A percentile compares a stretch with the other conserved stretches of the same genome.
Evolutionary conservation across 768 basidiomycete genomes (phyloP).

Genomic region (Lactifluus pinguis): DNA sequence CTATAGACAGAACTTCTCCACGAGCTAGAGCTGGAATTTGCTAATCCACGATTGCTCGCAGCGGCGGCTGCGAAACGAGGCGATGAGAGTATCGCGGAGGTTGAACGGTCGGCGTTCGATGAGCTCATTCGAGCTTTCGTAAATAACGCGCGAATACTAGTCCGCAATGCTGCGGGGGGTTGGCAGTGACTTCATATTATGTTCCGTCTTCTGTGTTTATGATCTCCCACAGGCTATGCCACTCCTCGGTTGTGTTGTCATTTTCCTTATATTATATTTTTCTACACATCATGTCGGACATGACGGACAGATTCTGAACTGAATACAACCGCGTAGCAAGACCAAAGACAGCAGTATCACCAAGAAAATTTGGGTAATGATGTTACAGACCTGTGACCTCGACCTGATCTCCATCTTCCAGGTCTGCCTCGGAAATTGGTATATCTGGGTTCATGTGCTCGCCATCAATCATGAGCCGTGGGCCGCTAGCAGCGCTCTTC

Average conservation of each 20-base stretch:
- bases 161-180: slow-evolving; percentile 59
- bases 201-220: background rate
- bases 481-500: slow-evolving; percentile 30
- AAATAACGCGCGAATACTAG: slow-evolving; percentile 85
- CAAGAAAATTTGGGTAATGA: background rate
- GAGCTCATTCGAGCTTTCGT: slow-evolving; percentile 88
- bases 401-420: slow-evolving; percentile 75
- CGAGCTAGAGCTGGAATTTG: slow-evolving; percentile 87
- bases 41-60: slow-evolving; percentile 61
- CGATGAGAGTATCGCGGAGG: slow-evolving; percentile 48
- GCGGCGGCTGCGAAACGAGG: slow-evolving; percentile 61
- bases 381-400: slow-evolving; percentile 38
- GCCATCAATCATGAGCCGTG: slow-evolving; percentile 57
- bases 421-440: slow-evolving; percentile 55
- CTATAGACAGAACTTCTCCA: slow-evolving; percentile 54
- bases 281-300: background rate
- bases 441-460: slow-evolving; percentile 52
- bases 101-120: slow-evolving; percentile 72
- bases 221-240: background rate
- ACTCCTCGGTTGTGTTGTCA: background rate
- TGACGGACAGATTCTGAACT: background rate
- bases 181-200: slow-evolving; percentile 30
- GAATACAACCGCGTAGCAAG: background rate
- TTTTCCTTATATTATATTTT: background rate
- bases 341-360: background rate